These are phyloP conservation scores for Paecilomyces niveus DNA, from an alignment of 2,329 filamentous ascomycete species.

Conservation along the genomic window DNA sequence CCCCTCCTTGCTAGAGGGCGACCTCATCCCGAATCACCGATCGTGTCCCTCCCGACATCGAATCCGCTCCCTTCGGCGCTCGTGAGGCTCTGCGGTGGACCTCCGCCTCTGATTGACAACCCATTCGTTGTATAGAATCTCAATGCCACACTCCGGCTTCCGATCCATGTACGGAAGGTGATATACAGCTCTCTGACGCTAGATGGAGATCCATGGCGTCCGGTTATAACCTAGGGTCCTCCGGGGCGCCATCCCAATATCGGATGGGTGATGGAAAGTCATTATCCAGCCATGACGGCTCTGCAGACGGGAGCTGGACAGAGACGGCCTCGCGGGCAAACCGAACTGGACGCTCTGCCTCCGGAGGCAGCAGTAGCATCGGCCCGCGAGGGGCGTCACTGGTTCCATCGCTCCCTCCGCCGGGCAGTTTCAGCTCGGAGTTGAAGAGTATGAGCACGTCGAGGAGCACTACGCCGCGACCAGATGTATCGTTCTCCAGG, in stretches of 20 bases:
- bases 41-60: not conserved
- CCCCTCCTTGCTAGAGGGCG: not conserved
- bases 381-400: conserved; percentile 61
- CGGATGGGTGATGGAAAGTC: conserved; percentile 30
- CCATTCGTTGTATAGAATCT: conserved; percentile 23
- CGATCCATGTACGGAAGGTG: conserved; percentile 11
- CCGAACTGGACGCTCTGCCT: conserved; percentile 46
- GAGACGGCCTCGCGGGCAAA: conserved; percentile 24
- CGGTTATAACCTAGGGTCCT: conserved; percentile 35
- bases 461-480: conserved; percentile 53
- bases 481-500: conserved; percentile 49
- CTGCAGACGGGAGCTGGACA: conserved; percentile 32
- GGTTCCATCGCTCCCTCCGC: conserved; percentile 61
- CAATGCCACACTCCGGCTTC: conserved; percentile 9
- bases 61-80: not conserved
- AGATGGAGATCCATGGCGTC: conserved; percentile 41
- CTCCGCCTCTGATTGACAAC: not conserved
- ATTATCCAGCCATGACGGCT: conserved; percentile 30
- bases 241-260: conserved; percentile 34
- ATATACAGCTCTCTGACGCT: conserved; percentile 20
- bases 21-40: not conserved
- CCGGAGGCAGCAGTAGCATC: conserved; percentile 54
- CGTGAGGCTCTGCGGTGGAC: not conserved
- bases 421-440: conserved; percentile 85
- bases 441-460: conserved; percentile 63